Evolutionary conservation across 2,329 filamentous ascomycete genomes (phyloP).

Genomic region (Monosporascus sp.): DNA sequence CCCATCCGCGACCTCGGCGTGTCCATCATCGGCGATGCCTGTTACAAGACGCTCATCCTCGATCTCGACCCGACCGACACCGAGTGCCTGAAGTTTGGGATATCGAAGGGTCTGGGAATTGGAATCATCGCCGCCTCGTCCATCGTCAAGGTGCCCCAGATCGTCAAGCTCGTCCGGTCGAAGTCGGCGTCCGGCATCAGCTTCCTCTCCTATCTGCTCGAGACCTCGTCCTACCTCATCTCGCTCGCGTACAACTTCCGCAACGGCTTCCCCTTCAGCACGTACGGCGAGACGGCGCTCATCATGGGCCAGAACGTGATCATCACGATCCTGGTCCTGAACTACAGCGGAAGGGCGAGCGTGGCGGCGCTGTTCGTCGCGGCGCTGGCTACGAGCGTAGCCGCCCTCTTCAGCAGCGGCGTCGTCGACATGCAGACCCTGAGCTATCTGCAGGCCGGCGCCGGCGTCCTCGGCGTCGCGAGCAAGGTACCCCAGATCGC

Average conservation of each 20-base stretch:
- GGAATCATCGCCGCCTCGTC: constrained; percentile 87
- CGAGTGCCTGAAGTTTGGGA: constrained; percentile 79
- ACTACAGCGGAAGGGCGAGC: constrained; percentile 65
- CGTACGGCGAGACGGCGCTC: constrained; percentile 89
- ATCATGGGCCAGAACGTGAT: constrained; percentile 90
- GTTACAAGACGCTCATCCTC: constrained; percentile 82
- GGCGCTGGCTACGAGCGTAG: constrained; percentile 63
- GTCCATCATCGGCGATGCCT: constrained; percentile 74
- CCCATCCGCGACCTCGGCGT: constrained; percentile 70
- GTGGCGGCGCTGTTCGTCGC: constrained; percentile 75
- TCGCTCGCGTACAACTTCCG: constrained; percentile 88
- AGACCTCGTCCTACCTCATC: constrained; percentile 84
- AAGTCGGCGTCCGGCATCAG: constrained; percentile 78
- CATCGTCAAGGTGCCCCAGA: constrained; percentile 95
- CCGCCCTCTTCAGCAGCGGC: constrained; percentile 62
- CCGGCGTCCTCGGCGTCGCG: constrained; percentile 75
- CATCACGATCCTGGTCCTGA: constrained; percentile 80
- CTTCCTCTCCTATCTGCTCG: constrained; percentile 87
- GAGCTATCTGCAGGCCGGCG: constrained; percentile 75
- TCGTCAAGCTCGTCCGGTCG: constrained; percentile 81
- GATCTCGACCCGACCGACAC: constrained; percentile 74
- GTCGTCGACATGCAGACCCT: constrained; percentile 63
- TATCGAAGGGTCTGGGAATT: constrained; percentile 89
- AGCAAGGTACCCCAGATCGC: constrained; percentile 93
- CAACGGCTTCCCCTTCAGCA: constrained; percentile 90